These are phyloP conservation scores for Podaxis sp. DNA, from an alignment of 768 basidiomycete genomes.

Conservation along the genomic window DNA sequence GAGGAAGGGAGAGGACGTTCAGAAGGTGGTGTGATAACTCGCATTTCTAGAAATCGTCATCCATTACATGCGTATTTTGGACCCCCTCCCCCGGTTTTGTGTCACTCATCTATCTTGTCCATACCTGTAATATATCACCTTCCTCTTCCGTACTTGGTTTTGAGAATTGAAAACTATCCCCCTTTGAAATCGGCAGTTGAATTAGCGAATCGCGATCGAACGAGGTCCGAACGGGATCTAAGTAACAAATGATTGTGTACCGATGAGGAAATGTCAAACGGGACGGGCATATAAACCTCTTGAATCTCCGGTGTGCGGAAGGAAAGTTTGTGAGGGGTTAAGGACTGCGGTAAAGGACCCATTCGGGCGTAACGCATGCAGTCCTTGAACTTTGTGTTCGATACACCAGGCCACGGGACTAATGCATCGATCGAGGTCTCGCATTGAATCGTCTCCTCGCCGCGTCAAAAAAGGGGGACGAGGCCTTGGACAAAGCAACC, in stretches of 20 bases:
- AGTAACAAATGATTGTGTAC: too few species aligned
- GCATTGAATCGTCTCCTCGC: background rate
- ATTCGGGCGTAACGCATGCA: too few species aligned
- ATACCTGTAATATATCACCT: slow-evolving; percentile 14
- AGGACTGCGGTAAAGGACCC: too few species aligned
- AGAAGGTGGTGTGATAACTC: background rate
- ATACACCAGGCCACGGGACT: background rate
- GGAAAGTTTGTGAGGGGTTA: too few species aligned
- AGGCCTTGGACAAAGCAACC: background rate
- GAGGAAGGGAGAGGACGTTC: background rate
- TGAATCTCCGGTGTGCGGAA: too few species aligned
- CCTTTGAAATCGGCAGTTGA: background rate
- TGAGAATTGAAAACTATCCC: too few species aligned
- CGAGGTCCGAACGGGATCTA: background rate
- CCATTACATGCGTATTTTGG: background rate
- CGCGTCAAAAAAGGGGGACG: background rate
- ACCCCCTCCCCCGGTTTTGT: background rate
- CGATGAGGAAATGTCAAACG: too few species aligned
- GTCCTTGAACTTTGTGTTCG: background rate
- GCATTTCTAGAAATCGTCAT: slow-evolving; percentile 1
- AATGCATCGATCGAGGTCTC: background rate
- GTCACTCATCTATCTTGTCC: background rate
- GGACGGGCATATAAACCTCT: too few species aligned
- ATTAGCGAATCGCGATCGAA: background rate
- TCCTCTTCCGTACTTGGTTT: background rate